Evolutionary conservation across 306 rosid species (phyloP), one percentile per base, ranked within the genome.

Genomic region (Glycine tomentella): DNA sequence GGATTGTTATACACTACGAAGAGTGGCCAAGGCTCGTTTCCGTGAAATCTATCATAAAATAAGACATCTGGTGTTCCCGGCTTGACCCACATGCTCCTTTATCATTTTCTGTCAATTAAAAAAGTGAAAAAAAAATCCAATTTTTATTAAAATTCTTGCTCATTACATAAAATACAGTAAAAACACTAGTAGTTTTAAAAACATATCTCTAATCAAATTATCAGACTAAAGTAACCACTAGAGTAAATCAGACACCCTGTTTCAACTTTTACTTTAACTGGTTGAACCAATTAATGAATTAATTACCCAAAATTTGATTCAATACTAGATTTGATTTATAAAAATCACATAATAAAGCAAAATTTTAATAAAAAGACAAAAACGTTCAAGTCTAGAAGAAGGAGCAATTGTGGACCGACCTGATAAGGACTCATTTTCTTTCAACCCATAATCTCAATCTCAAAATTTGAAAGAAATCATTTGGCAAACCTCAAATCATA

Each of bases 391-490:
- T 64, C 48, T 40, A 11, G 14, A 67, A 50, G 48, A 31, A 33
- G 31, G 1, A 12, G 53, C 17, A 17, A 40, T 14, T 20, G 11
- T 42, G 10, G 58, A 34, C 15, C 2, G 38, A 57, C 7, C 9
- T 53, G 20, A 14, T 36, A n/a, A 63, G 53, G 53, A 69, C 45
- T 58, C 13, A 42, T 61, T 70, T 44, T 31, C 25, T 6, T 52
- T 73, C 9, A 17, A 53, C 5, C 72, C 69, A 44, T 3, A 36
- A 7, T 52, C 31, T 25, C 31, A 25, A 25, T 25, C 31, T 66
- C 57, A 56, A 66, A 78, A 14, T 77, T 58, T 13, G 66, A 58
- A 14, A n/a, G 74, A 65, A 25, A 71, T 36, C 20, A 34, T 78
- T 75, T 6, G 1, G 58, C 81, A 16, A 20, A 58, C 56, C 75